phyloP scores from a whole-genome alignment of 352 stramenopile genomes.

The Globisporangium yorkense region DNA sequence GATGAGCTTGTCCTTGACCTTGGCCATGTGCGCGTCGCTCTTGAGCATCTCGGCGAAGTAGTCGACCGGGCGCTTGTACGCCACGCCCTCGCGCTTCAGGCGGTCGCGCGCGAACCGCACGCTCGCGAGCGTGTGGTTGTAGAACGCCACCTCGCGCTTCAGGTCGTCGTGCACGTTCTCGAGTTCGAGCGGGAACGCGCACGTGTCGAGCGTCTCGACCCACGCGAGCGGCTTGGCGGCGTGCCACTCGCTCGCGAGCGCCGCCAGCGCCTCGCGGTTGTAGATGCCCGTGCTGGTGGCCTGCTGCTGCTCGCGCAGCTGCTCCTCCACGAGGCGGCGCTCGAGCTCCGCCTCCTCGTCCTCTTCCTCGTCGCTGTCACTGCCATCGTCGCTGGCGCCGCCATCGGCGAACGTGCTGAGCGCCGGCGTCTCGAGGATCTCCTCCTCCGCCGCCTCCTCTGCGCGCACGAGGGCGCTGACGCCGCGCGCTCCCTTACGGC shows the following conservation, averaged over 20 bases:
- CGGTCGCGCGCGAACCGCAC: slow-evolving; percentile 70
- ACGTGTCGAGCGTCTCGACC: slow-evolving; percentile 81
- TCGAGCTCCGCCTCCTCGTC: slow-evolving; percentile 71
- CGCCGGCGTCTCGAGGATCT: slow-evolving; percentile 80
- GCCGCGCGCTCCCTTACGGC: slow-evolving; percentile 28
- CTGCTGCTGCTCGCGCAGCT: slow-evolving; percentile 42
- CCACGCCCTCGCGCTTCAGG: slow-evolving; percentile 58
- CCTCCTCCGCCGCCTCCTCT: slow-evolving; percentile 69
- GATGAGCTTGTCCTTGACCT: slow-evolving; percentile 98
- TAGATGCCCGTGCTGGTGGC: slow-evolving; percentile 55
- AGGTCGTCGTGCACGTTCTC: slow-evolving; percentile 85
- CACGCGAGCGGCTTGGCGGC: slow-evolving; percentile 45
- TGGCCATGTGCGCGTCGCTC: slow-evolving; percentile 94
- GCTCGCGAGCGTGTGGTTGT: slow-evolving; percentile 87
- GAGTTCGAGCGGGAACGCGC: slow-evolving; percentile 44
- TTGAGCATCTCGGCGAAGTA: slow-evolving; percentile 99
- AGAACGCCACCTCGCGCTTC: slow-evolving; percentile 94
- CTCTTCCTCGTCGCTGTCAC: slow-evolving; percentile 43
- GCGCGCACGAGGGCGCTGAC: slow-evolving; percentile 61
- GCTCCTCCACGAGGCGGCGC: slow-evolving; percentile 64
- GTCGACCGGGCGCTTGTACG: slow-evolving; percentile 94
- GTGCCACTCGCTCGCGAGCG: slow-evolving; percentile 56
- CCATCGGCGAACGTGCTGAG: slow-evolving; percentile 37
- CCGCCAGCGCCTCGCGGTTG: slow-evolving; percentile 62
- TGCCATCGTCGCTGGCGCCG: slow-evolving; percentile 14